Evolutionary conservation across 176 grass and related monocot species (phyloP).

Genomic region (Dactylis glomerata): DNA sequence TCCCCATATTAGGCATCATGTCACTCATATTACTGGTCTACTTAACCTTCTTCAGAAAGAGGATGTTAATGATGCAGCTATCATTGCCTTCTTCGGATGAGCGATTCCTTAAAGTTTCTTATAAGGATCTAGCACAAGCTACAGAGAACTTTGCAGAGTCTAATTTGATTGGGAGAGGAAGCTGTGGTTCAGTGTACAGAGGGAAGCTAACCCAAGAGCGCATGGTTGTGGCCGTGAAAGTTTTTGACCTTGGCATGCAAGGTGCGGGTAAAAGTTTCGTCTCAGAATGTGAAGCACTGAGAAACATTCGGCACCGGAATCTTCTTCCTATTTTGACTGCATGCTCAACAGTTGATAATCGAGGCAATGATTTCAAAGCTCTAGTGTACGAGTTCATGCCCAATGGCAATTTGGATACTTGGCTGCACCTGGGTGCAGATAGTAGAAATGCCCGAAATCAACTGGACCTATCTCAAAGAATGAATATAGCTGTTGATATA

Average conservation of each 20-base stretch:
- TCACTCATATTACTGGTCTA: neutral
- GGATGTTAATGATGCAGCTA: neutral
- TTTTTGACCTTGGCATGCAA: conserved; percentile 47
- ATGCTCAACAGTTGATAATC: conserved; percentile 49
- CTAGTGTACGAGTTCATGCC: conserved; percentile 51
- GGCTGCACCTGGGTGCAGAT: conserved; percentile 26
- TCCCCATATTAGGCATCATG: neutral
- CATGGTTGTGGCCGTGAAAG: conserved; percentile 48
- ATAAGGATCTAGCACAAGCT: conserved; percentile 42
- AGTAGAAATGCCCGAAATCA: neutral
- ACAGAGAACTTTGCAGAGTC: conserved; percentile 43
- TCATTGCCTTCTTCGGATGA: neutral
- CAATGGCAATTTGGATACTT: conserved; percentile 48
- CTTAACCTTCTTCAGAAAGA: conserved; percentile 7
- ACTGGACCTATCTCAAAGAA: conserved; percentile 23
- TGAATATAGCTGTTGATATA: conserved; percentile 47
- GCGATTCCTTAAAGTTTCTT: conserved; percentile 36
- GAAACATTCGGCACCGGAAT: conserved; percentile 52
- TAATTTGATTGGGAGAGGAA: conserved; percentile 49
- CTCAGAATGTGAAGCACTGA: conserved; percentile 53
- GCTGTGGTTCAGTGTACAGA: conserved; percentile 54
- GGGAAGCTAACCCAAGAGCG: conserved; percentile 24
- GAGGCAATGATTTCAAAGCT: conserved; percentile 51
- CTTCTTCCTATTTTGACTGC: conserved; percentile 48
- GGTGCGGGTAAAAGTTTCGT: conserved; percentile 52